Percentiles rank a stretch among this genome's conserved stretches.
Conservation (phyloP, 208 protist genomes). For the Crithidia mellificae region DNA sequence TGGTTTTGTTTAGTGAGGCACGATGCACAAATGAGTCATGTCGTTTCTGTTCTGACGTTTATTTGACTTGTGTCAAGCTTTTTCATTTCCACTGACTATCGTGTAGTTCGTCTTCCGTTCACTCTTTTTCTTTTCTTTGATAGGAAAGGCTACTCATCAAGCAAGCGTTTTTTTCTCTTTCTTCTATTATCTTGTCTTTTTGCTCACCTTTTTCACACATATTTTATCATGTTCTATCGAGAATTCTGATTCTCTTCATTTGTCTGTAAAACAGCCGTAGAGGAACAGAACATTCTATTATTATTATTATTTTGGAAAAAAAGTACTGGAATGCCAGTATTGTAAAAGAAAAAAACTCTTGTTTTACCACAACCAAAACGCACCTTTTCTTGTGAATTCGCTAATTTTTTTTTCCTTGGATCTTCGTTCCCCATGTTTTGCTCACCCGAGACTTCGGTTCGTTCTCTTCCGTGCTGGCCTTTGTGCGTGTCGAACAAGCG, state of each 20-base stretch:
- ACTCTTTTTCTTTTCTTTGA: constrained; percentile 12
- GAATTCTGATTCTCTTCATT: constrained; percentile 3
- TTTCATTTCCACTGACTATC: background rate
- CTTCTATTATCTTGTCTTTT: constrained; percentile 5
- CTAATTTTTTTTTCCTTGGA: no score
- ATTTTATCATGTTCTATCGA: background rate
- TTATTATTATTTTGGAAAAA: no score
- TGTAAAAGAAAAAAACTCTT: no score
- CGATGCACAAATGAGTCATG: background rate
- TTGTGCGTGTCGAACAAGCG: no score
- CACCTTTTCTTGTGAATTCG: no score
- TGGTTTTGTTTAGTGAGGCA: background rate
- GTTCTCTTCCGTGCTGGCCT: no score
- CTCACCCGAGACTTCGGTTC: no score
- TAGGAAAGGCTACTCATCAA: background rate
- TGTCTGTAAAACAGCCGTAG: background rate
- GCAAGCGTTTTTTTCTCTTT: constrained; percentile 10
- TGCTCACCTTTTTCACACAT: background rate
- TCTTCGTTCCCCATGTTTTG: no score
- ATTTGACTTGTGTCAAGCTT: background rate
- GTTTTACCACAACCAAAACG: no score
- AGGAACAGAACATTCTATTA: background rate
- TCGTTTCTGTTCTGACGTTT: background rate
- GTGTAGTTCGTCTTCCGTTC: background rate
- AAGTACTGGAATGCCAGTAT: background rate